A percentile compares a stretch with the other conserved stretches of the same genome.
Evolutionary conservation across 768 basidiomycete species (phyloP).

Genomic region (Ramaria rubella): DNA sequence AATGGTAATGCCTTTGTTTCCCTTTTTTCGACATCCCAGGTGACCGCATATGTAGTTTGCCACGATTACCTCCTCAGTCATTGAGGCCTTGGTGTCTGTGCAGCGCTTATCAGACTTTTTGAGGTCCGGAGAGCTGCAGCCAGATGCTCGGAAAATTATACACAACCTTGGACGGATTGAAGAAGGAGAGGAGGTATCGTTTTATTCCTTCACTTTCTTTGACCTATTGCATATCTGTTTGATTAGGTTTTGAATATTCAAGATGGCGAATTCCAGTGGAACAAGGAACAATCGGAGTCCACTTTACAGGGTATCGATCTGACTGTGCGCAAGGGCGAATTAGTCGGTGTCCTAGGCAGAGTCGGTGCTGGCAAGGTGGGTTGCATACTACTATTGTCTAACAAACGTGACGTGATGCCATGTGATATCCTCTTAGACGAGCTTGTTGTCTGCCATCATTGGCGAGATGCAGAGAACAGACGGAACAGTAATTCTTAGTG

Average conservation of each 20-base stretch:
- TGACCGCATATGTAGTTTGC: conserved; percentile 40
- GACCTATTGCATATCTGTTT: not conserved
- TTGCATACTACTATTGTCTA: conserved; percentile 13
- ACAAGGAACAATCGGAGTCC: conserved; percentile 44
- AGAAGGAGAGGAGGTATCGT: conserved; percentile 54
- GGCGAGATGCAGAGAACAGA: conserved; percentile 79
- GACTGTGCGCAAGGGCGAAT: conserved; percentile 71
- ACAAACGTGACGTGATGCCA: conserved; percentile 10
- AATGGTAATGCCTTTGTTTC: conserved; percentile 46
- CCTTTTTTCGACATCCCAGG: not conserved
- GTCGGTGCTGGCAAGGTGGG: conserved; percentile 86
- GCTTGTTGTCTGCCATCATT: conserved; percentile 70
- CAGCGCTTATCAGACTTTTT: conserved; percentile 74
- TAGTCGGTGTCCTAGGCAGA: conserved; percentile 79
- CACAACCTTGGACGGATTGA: conserved; percentile 32
- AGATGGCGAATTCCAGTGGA: conserved; percentile 82
- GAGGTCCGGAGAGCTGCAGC: conserved; percentile 70
- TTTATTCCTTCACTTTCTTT: not conserved
- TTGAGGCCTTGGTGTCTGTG: conserved; percentile 82
- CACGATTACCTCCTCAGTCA: conserved; percentile 70
- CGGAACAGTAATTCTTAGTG: conserved; percentile 63
- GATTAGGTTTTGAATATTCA: conserved; percentile 56
- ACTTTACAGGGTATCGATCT: conserved; percentile 76
- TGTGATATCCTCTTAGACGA: conserved; percentile 46
- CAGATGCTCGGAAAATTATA: conserved; percentile 59